phyloP scores from a whole-genome alignment of 1,284 basidiomycete genomes.

The Volvariella volvacea region DNA sequence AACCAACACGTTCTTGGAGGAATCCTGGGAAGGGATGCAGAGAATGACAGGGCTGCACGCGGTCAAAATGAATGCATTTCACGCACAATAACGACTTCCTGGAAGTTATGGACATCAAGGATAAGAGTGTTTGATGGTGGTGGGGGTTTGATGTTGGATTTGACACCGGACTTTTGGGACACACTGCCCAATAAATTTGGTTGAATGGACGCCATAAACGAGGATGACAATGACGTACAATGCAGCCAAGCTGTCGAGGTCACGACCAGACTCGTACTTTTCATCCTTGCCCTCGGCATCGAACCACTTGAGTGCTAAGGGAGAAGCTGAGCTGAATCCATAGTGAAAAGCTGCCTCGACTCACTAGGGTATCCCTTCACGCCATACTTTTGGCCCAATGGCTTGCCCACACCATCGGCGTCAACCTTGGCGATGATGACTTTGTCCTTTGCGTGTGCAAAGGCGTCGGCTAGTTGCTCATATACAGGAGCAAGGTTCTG shows the following conservation, averaged over 20 bases:
- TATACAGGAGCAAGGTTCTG: constrained; percentile 84
- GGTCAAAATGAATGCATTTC: too few relatives aligned
- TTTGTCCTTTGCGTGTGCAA: constrained; percentile 69
- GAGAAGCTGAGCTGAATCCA: too few relatives aligned
- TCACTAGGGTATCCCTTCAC: constrained; percentile 85
- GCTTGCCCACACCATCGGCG: constrained; percentile 80
- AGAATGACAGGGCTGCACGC: constrained; percentile 3
- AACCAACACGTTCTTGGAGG: constrained; percentile 81
- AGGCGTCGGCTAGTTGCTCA: constrained; percentile 87
- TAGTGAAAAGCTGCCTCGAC: too few relatives aligned
- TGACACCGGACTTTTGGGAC: constrained; percentile 69
- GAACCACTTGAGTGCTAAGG: constrained; percentile 87
- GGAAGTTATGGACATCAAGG: constrained; percentile 70
- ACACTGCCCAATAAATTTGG: constrained; percentile 43
- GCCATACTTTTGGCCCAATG: constrained; percentile 66
- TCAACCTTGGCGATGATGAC: constrained; percentile 91
- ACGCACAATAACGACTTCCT: constrained; percentile 65
- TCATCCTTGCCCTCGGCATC: constrained; percentile 58
- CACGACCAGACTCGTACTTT: constrained; percentile 75
- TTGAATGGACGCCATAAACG: not conserved
- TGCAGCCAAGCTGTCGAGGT: constrained; percentile 68
- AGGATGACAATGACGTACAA: constrained; percentile 48
- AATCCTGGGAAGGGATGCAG: constrained; percentile 39
- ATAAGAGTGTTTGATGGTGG: constrained; percentile 69
- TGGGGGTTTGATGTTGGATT: constrained; percentile 81